Base-by-base conservation (phyloP, 768 basidiomycete species). In the Boletales sp. region DNA sequence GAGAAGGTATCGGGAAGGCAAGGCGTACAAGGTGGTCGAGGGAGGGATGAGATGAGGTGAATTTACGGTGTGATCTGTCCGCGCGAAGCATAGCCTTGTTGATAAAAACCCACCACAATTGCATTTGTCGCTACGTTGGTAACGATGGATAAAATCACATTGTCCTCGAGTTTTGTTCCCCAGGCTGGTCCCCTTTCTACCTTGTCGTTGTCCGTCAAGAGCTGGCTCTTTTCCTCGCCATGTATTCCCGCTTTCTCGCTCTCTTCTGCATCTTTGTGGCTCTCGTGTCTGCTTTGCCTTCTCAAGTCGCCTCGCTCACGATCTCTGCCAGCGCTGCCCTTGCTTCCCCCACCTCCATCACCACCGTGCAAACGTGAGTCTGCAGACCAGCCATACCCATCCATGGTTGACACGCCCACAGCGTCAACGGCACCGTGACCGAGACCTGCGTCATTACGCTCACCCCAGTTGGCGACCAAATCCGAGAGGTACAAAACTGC, bases 21-120 rank as follows among this genome's bases (percentile, higher is more conserved):
- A 92, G 65, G 69, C 78, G 43, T 98, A 98, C 77, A 94, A 94
- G 70, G 74, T 79, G 9, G 83, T 98, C 2, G 90, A 92, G 58
- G 82, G 84, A 18, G 84, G 81, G 31, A 82, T 86, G 82, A 68
- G 69, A 44, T 66, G 61, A 27, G 24, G 6, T 27, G 5, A 27
- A 60, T 29, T 11, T 19, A 18, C n/a, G 11, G 15, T 37, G n/a
- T n/a, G 18, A 17, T 30, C 18, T 24, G 21, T 37, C n/a, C 18
- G 17, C 2, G 7, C 19, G 21, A 18, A 15, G 34, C 14, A 18
- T 17, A 39, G 45, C 32, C 31, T 50, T 46, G 47, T 43, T 19
- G n/a, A 19, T 27, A 27, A 27, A 24, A 27, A 27, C 7, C 5
- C 5, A 27, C 3, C 7, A 27, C 5, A 27, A 27, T 27, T 27